Percentiles rank a stretch among this genome's conserved stretches.
Conservation (phyloP, 169 alveolate genomes). For the Plasmodium knowlesi region DNA sequence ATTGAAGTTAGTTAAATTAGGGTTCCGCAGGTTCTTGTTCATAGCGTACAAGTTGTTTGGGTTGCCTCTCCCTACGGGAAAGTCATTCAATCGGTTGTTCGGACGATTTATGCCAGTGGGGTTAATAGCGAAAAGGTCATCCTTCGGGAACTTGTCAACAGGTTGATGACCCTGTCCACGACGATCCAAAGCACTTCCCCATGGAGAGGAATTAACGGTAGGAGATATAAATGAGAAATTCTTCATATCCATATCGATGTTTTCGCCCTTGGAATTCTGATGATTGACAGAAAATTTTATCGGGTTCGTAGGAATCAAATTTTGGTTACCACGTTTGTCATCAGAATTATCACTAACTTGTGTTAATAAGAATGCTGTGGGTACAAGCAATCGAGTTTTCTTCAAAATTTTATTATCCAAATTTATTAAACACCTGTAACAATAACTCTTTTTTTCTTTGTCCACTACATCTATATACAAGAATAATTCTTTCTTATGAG, state of each 20-base stretch:
- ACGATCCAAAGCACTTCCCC: background rate
- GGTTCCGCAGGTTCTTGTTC: background rate
- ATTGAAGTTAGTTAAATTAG: background rate
- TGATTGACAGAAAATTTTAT: background rate
- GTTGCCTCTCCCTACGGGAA: background rate
- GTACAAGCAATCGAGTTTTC: slow-evolving; percentile 16
- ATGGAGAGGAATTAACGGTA: background rate
- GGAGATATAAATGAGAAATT: background rate
- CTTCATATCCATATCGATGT: background rate
- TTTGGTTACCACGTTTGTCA: background rate
- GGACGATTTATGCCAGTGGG: background rate
- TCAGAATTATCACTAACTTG: slow-evolving; percentile 1
- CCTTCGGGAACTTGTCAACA: background rate
- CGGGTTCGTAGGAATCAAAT: background rate
- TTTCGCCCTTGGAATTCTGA: background rate
- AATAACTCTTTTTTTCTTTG: background rate
- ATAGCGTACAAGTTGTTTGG: background rate
- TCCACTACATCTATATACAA: slow-evolving; percentile 28
- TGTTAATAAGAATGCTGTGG: slow-evolving; percentile 40
- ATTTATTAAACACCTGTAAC: slow-evolving; percentile 47
- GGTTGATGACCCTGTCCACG: background rate
- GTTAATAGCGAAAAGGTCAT: background rate
- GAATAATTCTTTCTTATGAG: slow-evolving; percentile 8
- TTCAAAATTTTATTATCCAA: slow-evolving; percentile 40
- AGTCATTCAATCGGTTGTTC: background rate